These are phyloP conservation scores for Camellia japonica DNA, from an alignment of 148 eudicot genomes.

Conservation along the genomic window DNA sequence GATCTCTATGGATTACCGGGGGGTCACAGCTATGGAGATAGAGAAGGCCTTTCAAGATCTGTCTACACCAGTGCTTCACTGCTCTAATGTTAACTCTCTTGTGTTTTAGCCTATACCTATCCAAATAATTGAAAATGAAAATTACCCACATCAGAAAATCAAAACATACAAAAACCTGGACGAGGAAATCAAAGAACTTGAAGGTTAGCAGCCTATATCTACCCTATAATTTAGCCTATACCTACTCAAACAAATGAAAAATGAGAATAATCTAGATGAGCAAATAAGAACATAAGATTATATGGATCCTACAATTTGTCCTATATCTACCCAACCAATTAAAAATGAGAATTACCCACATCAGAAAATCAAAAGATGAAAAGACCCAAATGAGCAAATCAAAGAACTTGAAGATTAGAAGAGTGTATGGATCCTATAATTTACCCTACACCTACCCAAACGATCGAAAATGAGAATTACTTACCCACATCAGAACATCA, in stretches of 20 bases:
- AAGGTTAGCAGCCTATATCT: not conserved
- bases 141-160: not conserved
- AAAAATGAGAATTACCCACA: no score
- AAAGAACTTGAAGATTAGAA: no score
- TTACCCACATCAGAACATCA: no score
- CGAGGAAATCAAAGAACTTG: not conserved
- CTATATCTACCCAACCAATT: no score
- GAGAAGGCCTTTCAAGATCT: conserved; percentile 43
- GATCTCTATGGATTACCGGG: conserved; percentile 48
- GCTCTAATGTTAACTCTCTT: conserved; percentile 44
- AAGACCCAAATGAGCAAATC: no score
- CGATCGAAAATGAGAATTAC: no score
- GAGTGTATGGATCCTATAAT: no score
- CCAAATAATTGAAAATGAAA: not conserved
- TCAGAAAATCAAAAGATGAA: no score
- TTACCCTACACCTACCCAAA: no score
- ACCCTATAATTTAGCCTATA: not conserved
- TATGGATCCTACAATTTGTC: no score
- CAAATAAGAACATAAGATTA: not conserved
- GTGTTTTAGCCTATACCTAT: conserved; percentile 38
- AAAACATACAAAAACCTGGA: not conserved
- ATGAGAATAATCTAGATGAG: not conserved
- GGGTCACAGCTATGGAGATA: conserved; percentile 53
- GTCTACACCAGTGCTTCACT: conserved; percentile 52
- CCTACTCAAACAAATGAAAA: conserved; percentile 9